phyloP scores from a whole-genome alignment of 2,329 filamentous ascomycete species.

The Penicillium hordei region DNA sequence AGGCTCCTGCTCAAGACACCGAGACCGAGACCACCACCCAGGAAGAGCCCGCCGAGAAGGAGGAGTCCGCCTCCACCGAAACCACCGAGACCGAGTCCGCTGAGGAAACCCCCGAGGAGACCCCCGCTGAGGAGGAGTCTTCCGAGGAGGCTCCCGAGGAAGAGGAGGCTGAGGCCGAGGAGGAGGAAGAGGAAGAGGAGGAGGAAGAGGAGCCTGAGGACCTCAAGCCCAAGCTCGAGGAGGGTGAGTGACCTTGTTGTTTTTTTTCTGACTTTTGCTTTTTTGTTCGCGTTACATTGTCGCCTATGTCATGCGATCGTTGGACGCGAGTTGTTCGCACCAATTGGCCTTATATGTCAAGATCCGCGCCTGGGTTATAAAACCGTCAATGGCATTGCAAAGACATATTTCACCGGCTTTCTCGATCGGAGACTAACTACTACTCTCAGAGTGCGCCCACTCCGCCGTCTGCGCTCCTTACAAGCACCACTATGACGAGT shows the following conservation, averaged over 20 bases:
- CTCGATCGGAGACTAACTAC: slow-evolving; percentile 8
- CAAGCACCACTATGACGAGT: slow-evolving; percentile 99
- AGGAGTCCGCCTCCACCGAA: slow-evolving; percentile 31
- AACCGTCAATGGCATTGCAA: slow-evolving; percentile 20
- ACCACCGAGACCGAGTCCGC: slow-evolving; percentile 32
- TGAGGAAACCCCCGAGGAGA: slow-evolving; percentile 50
- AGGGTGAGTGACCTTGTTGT: slow-evolving; percentile 66
- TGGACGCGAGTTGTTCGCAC: slow-evolving; percentile 4
- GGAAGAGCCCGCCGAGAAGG: slow-evolving; percentile 43
- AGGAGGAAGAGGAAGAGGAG: slow-evolving; percentile 71
- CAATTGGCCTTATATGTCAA: slow-evolving; percentile 1
- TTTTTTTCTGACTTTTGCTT: slow-evolving; percentile 2
- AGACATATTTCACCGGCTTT: background rate
- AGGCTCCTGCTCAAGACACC: slow-evolving; percentile 56
- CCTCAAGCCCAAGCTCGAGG: slow-evolving; percentile 82
- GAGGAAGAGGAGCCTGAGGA: slow-evolving; percentile 81
- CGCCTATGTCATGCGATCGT: slow-evolving; percentile 1
- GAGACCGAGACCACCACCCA: slow-evolving; percentile 48
- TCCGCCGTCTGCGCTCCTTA: slow-evolving; percentile 78
- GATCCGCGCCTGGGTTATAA: slow-evolving; percentile 5
- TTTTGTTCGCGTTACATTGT: background rate
- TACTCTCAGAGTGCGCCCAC: slow-evolving; percentile 75
- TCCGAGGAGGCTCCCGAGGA: slow-evolving; percentile 53
- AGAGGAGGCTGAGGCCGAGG: slow-evolving; percentile 56
- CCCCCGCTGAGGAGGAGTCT: slow-evolving; percentile 50